A percentile compares a stretch with the other conserved stretches of the same genome.
Evolutionary conservation across 2,329 filamentous ascomycete genomes (phyloP).

Genomic region (Colletotrichum shisoi): DNA sequence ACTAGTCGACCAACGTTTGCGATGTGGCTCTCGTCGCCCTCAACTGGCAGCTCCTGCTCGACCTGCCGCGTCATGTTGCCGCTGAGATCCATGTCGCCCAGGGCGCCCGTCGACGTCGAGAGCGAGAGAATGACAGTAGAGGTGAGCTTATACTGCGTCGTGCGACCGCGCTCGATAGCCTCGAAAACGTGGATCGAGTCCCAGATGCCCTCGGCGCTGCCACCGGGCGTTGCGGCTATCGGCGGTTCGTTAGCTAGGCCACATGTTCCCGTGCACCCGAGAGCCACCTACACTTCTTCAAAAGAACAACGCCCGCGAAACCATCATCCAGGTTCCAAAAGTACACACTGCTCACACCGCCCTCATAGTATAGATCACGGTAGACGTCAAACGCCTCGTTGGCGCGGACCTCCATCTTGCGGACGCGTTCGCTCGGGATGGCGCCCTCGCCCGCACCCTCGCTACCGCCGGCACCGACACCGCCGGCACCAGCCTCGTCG

Average conservation of each 20-base stretch:
- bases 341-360: constrained; percentile 94
- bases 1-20: constrained; percentile 93
- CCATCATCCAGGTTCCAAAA: constrained; percentile 99
- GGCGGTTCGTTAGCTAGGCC: background rate
- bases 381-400: constrained; percentile 98
- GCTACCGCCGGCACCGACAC: constrained; percentile 60
- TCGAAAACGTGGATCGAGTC: constrained; percentile 99
- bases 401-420: constrained; percentile 91
- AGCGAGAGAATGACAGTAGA: constrained; percentile 95
- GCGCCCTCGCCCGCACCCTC: constrained; percentile 78
- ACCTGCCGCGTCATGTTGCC: constrained; percentile 98
- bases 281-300: constrained; percentile 82
- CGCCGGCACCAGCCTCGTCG: constrained; percentile 65
- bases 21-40: constrained; percentile 91
- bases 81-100: constrained; percentile 89
- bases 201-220: constrained; percentile 81
- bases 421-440: constrained; percentile 86
- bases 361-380: constrained; percentile 95
- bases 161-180: constrained; percentile 88
- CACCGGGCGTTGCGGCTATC: constrained; percentile 70
- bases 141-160: constrained; percentile 96
- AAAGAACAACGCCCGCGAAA: constrained; percentile 91
- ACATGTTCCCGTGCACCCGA: background rate
- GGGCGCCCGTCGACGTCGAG: constrained; percentile 64
- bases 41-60: constrained; percentile 87